phyloP scores from a whole-genome alignment of 257 asterid genomes.

The Nicotiana knightiana region DNA sequence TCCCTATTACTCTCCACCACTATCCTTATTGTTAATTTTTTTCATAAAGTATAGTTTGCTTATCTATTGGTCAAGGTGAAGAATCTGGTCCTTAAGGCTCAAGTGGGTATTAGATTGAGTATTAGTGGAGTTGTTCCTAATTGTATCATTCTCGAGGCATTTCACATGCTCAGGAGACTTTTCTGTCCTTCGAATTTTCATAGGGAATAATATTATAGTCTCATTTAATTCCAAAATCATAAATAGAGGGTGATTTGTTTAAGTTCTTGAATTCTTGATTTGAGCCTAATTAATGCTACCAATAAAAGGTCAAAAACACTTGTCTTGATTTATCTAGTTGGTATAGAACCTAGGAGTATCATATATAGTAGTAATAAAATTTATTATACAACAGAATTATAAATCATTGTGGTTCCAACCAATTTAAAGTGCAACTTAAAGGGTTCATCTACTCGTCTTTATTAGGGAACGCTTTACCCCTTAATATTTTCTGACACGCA shows the following conservation, averaged over 20 bases:
- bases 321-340: background rate
- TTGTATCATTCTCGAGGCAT: slow-evolving; percentile 23
- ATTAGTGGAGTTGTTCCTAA: slow-evolving; percentile 17
- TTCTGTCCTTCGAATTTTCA: background rate
- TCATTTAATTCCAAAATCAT: background rate
- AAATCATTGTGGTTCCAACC: too few species aligned
- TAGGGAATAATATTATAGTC: background rate
- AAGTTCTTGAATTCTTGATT: background rate
- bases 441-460: too few species aligned
- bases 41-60: background rate
- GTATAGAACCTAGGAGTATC: background rate
- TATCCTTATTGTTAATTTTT: background rate
- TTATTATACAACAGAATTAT: too few species aligned
- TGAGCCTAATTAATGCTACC: background rate
- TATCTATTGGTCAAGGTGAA: background rate
- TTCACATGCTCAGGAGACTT: slow-evolving; percentile 25
- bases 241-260: background rate
- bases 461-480: too few species aligned
- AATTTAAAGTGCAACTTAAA: too few species aligned
- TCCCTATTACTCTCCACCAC: too few species aligned
- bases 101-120: background rate
- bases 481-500: too few species aligned
- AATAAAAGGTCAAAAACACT: background rate
- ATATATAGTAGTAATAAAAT: too few species aligned
- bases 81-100: background rate